phyloP scores from a whole-genome alignment of 345 rosid species.

The Trapa bicornis region DNA sequence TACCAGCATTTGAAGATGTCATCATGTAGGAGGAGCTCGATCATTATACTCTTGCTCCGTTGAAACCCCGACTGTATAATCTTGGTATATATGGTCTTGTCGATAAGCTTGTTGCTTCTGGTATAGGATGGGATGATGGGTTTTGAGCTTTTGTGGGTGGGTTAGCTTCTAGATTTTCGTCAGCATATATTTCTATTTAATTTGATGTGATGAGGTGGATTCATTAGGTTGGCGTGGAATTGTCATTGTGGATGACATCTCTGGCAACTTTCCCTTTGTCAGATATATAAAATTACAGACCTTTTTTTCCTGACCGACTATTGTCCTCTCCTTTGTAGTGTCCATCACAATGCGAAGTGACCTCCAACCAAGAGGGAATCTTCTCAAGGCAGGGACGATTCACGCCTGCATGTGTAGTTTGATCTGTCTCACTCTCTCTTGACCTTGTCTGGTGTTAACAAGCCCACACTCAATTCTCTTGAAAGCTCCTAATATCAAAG shows the following conservation, averaged over 20 bases:
- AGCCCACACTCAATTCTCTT: too few relatives aligned
- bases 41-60: background rate
- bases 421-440: too few relatives aligned
- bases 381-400: background rate
- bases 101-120: background rate
- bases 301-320: background rate
- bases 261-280: background rate
- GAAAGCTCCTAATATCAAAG: too few relatives aligned
- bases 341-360: background rate
- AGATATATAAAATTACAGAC: background rate
- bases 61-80: background rate
- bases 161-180: background rate
- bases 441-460: too few relatives aligned
- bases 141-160: background rate
- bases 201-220: background rate
- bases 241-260: background rate
- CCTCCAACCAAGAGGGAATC: background rate
- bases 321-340: background rate
- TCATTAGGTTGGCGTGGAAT: background rate
- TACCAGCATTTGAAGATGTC: conserved; percentile 10
- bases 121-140: background rate
- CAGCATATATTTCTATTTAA: background rate
- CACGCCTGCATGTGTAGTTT: too few relatives aligned
- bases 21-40: background rate
- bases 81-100: background rate